Base-by-base conservation (phyloP, 2,329 filamentous ascomycete species). In the Byssothecium circinans region DNA sequence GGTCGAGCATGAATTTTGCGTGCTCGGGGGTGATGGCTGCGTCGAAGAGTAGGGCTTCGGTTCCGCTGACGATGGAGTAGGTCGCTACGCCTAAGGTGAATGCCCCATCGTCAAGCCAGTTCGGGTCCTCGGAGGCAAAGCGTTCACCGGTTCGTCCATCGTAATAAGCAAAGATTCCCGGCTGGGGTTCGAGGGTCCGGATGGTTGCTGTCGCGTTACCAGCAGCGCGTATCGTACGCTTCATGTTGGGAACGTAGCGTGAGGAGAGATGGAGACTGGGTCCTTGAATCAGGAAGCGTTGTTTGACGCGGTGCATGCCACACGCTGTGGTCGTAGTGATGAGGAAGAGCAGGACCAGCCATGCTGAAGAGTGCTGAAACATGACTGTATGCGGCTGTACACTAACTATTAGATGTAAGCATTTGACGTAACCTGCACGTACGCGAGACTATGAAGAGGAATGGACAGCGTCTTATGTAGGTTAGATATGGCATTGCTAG, bases 21-120 rank as follows among this genome's bases (percentile, higher is more conserved):
- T 42, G 35, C 2, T 42, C 45, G 11, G 49, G 27, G 2, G 52
- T 49, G 12, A 54, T 45, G 29, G 36, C 48, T 1, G 52, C 52
- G 23, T 54, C 52, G 42, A 45, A 54, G 2, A 54, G 42, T 1
- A 54, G 33, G 2, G 52, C 52, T 2, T 37, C 19, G n/a, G 29
- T 12, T 2, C 48, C 52, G 17, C 35, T 44, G 20, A 54, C 41
- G 25, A 32, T 32, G 38, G 36, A 20, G 27, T 54, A 54, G 29
- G 52, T 49, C 8, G 40, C 37, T 2, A 54, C 52, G 8, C 52
- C 52, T 12, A 54, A 30, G 7, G 44, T 45, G 14, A 51, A 41
- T 8, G 52, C 46, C n/a, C 44, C 48, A 22, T 54, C 45, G 18
- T 53, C 46, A 17, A 50, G 43, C 47, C 43, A 53, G 17, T 50